phyloP scores from a whole-genome alignment of 352 stramenopile species.

The Phytopythium oedochilum region DNA sequence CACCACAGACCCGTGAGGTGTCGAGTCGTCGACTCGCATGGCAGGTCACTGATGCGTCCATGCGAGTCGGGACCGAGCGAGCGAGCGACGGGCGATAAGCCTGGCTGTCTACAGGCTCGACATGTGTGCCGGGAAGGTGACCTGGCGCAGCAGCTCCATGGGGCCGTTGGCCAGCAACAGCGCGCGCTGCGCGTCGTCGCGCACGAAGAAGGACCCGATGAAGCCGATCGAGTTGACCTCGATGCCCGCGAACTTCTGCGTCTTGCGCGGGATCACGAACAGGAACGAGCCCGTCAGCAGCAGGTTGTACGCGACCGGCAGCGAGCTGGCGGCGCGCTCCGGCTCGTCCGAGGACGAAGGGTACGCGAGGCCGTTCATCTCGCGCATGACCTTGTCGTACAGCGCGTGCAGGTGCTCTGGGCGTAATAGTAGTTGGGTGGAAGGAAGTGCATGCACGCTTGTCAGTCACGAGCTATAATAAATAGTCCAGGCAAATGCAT shows the following conservation, averaged over 20 bases:
- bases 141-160: slow-evolving; percentile 53
- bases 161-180: slow-evolving; percentile 46
- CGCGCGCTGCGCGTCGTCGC: slow-evolving; percentile 48
- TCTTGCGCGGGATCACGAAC: slow-evolving; percentile 60
- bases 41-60: too few species aligned
- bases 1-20: too few species aligned
- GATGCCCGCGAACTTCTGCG: slow-evolving; percentile 48
- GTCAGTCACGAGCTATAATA: not conserved
- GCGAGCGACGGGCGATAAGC: too few species aligned
- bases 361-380: slow-evolving; percentile 39
- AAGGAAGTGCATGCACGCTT: too few species aligned
- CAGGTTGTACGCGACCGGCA: slow-evolving; percentile 69
- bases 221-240: slow-evolving; percentile 86
- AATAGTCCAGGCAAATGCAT: too few species aligned
- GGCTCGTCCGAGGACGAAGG: slow-evolving; percentile 7
- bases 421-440: too few species aligned
- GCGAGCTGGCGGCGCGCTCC: not conserved
- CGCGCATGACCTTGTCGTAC: slow-evolving; percentile 41
- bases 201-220: slow-evolving; percentile 76
- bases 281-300: slow-evolving; percentile 71
- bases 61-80: too few species aligned
- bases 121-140: slow-evolving; percentile 45
- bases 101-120: not conserved
- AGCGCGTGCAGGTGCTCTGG: slow-evolving; percentile 30
- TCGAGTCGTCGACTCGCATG: too few species aligned